Evolutionary conservation across 208 protist genomes (phyloP), one percentile per base, ranked within the genome.

Genomic region (Jaenimonas drosophilae): DNA sequence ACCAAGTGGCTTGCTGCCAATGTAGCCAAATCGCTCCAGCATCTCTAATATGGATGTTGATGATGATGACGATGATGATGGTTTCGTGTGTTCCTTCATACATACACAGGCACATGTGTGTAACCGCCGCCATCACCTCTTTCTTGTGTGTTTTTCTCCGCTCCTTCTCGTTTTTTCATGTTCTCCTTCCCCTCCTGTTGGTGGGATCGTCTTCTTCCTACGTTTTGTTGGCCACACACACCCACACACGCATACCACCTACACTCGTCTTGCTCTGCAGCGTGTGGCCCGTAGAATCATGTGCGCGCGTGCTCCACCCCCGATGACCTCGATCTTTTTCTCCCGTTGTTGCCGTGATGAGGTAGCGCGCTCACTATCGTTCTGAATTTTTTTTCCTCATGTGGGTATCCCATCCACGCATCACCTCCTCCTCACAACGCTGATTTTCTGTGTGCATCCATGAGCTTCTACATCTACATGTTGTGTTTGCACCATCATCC

Each of bases 1-100:
- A 49, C 37, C 26, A 46, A 48, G 4, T 62, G 47, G 47, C 38
- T 62, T 33, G 47, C 55, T 0, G 39, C 42, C 7, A 43, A 49
- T 23, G 55, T 47, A 7, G 45, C 49, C 33, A 54, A 33, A 4
- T 0, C 37, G 0, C 47, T 62, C 5, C 14, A 46, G 1, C 17
- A 49, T 12, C 51, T 62, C 42, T 62, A 30, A 51, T 3, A n/a
- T n/a, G n/a, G n/a, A n/a, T n/a, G n/a, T n/a, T n/a, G n/a, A 19
- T 14, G 4, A 4, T 19, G 36, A 24, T 14, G 36, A 4, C 36
- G 7, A 4, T 4, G 4, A 4, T 7, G 36, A 19, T 14, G 36
- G 36, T 17, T 54, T 21, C 26, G 3, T 7, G 21, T 23, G 0
- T 14, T 5, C n/a, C 0, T 41, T 4, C 19, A 21, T 20, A 21